phyloP scores from a whole-genome alignment of 2,329 filamentous ascomycete species.

The Nemania abortiva region DNA sequence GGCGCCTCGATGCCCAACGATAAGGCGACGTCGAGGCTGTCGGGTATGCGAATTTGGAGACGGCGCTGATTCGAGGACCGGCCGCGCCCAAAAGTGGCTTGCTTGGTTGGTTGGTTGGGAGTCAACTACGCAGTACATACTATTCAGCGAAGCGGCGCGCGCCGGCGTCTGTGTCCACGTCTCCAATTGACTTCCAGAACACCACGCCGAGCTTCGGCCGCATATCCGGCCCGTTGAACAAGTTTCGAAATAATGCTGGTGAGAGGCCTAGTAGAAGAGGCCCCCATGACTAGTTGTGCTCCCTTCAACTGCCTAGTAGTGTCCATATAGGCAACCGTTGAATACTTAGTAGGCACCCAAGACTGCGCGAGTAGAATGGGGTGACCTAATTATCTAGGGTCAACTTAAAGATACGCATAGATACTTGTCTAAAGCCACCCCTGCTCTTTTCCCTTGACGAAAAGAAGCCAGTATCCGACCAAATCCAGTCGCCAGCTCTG shows the following conservation, averaged over 20 bases:
- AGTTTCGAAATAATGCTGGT: background rate
- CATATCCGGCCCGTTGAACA: slow-evolving; percentile 12
- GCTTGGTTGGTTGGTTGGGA: slow-evolving; percentile 47
- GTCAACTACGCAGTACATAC: slow-evolving; percentile 38
- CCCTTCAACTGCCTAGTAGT: slow-evolving; percentile 11
- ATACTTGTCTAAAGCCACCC: slow-evolving; percentile 14
- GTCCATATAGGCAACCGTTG: background rate
- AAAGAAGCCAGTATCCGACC: slow-evolving; percentile 22
- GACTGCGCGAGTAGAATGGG: background rate
- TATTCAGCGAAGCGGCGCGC: slow-evolving; percentile 45
- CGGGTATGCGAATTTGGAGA: slow-evolving; percentile 48
- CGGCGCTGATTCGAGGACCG: slow-evolving; percentile 47
- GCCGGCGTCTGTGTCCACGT: slow-evolving; percentile 41
- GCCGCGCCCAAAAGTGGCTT: slow-evolving; percentile 46
- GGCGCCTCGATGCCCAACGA: slow-evolving; percentile 64
- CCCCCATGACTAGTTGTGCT: slow-evolving; percentile 7
- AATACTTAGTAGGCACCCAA: slow-evolving; percentile 1
- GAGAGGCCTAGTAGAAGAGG: slow-evolving; percentile 1
- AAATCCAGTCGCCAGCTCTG: slow-evolving; percentile 21
- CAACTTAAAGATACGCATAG: slow-evolving; percentile 1
- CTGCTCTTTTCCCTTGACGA: slow-evolving; percentile 7
- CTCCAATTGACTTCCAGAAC: slow-evolving; percentile 38
- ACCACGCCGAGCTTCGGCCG: slow-evolving; percentile 18
- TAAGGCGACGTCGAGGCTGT: slow-evolving; percentile 52
- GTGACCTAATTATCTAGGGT: slow-evolving; percentile 16